Base-by-base conservation (phyloP, 1,284 basidiomycete genomes). In the Trichosporon sp. region DNA sequence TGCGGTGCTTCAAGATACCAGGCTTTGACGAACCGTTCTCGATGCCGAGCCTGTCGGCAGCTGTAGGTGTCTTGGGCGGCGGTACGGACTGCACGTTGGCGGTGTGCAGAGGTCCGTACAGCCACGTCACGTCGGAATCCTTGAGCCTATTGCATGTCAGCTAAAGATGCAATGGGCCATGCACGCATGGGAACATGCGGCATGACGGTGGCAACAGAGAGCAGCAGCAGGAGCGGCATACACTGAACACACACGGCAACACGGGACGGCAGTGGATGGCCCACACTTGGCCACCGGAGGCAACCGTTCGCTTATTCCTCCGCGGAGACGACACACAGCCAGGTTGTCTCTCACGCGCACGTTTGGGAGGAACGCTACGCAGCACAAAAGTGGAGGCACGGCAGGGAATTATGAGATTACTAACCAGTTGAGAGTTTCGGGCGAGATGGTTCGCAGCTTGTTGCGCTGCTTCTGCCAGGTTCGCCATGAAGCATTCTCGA, bases 401-500 rank as follows among this genome's bases (percentile, higher is more conserved):
- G 25, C 49, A 29, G 49, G 49, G 25, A 16, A 7, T 54, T 29
- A 54, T 25, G 25, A 29, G 49, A 54, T 54, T n/a, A 84, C 92
- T 77, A 76, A 97, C 95, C 95, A 99, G 80, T 99, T 99, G 72
- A 99, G 86, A 2, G 95, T 97, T 82, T 99, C 95, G 65, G 95
- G 95, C 49, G 88, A 90, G 77, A 99, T 87, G 0, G 95, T 99
- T 82, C 91, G 92, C 65, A 99, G 86, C 70, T 95, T 93, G 74
- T 96, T 97, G 69, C 95, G 85, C 85, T 98, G 95, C 82, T 99
- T 98, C 86, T 95, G 95, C 95, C 96, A 99, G 1, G 95, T 98
- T 54, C 96, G 84, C 95, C 95, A 99, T 73, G 89, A 91, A 4
- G 96, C 96, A 76, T 99, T 99, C 84, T 99, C 96, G 65, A 99